phyloP scores from a whole-genome alignment of 257 asterid species.

The Euphrasia confusa region DNA sequence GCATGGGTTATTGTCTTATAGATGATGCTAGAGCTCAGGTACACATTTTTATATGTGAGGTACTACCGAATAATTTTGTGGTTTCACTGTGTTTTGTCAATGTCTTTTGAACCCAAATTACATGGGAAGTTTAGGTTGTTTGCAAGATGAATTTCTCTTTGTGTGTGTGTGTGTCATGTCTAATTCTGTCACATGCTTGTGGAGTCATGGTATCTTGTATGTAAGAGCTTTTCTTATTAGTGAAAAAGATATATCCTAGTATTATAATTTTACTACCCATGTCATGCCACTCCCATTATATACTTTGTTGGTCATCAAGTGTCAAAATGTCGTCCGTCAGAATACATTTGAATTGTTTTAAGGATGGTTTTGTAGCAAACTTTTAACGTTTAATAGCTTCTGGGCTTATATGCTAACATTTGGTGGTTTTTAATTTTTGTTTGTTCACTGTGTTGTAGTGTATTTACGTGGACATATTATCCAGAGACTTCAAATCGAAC shows the following conservation, averaged over 20 bases:
- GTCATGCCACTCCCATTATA: no score
- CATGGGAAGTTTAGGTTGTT: background rate
- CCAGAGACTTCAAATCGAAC: background rate
- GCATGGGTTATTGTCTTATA: conserved; percentile 6
- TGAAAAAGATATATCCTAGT: background rate
- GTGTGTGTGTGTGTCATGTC: background rate
- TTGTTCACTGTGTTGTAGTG: background rate
- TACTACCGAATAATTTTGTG: background rate
- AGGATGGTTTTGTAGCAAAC: background rate
- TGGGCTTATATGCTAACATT: background rate
- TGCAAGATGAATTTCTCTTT: background rate
- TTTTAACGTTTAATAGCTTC: background rate
- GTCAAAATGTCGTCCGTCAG: background rate
- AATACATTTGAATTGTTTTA: background rate
- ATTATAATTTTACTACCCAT: background rate
- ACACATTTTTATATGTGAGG: conserved; percentile 9
- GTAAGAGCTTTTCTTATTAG: conserved; percentile 19
- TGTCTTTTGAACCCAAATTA: conserved; percentile 7
- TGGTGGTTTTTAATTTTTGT: background rate
- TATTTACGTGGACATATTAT: background rate
- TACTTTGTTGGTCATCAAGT: background rate
- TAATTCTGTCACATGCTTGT: background rate
- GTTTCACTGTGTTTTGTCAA: conserved; percentile 6
- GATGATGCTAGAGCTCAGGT: conserved; percentile 14
- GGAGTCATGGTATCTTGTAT: background rate